Evolutionary conservation across 805 yeast species (phyloP), one percentile per base, ranked within the genome.

Genomic region (Blastobotrys americana): DNA sequence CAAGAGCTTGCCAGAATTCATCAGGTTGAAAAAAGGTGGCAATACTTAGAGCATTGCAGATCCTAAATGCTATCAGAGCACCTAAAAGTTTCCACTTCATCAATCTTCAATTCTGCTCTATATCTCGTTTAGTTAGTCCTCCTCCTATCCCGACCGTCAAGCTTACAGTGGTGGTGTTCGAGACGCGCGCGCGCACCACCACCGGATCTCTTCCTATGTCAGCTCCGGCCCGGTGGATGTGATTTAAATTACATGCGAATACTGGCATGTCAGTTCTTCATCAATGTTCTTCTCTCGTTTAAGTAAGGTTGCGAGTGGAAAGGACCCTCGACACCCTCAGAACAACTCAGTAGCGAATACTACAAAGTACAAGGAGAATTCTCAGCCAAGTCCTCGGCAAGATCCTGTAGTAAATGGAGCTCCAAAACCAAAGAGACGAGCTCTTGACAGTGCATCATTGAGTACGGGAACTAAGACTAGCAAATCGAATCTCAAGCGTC

Each of bases 11-110:
- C 79, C 82, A 93, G 64, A 73, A 93, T 63, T 93, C 99, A 62
- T 93, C 99, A 0, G 98, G 90, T 61, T 93, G 99, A 65, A 93
- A 93, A 59, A 78, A 93, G 0, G 97, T 87, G 44, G 59, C 59
- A 3, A 77, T 74, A 1, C 79, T 60, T 19, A 84, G 57, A 0
- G 94, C 76, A 61, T 88, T 87, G 55, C 75, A 25, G 6, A 81
- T 49, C 34, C 95, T 63, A n/a, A 73, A 51, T 0, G 67, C 41
- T 2, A 76, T 27, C 25, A 48, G 25, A n/a, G 25, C 37, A 18
- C 23, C 5, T 10, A 34, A 34, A 10, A 34, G 13, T 10, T 17
- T 6, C 9, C 22, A 19, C 31, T 25, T 25, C 31, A 25, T 25
- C 31, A n/a, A n/a, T n/a, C n/a, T n/a, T n/a, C n/a, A n/a, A n/a